Evolutionary conservation across 176 grass and related monocot species (phyloP).

Genomic region (Carex littledalei): DNA sequence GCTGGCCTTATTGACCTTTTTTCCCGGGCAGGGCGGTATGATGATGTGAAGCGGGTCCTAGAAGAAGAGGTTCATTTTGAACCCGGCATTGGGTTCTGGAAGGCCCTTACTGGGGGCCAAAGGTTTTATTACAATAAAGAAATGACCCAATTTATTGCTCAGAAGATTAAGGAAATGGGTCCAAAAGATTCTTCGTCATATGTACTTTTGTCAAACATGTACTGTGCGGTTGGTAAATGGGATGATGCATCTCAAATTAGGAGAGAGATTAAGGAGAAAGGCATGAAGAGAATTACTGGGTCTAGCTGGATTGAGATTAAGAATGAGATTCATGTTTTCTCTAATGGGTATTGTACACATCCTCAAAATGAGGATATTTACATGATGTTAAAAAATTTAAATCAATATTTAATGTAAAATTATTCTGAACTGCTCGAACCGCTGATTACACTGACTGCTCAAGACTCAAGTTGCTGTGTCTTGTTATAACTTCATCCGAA

Average conservation of each 20-base stretch:
- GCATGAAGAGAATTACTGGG: conserved; percentile 79
- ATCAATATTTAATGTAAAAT: neutral
- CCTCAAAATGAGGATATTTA: conserved; percentile 61
- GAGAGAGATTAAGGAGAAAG: conserved; percentile 68
- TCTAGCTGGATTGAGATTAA: conserved; percentile 89
- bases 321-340: conserved; percentile 69
- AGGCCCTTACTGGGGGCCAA: conserved; percentile 56
- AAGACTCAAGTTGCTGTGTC: neutral
- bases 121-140: conserved; percentile 58
- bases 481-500: neutral
- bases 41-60: conserved; percentile 57
- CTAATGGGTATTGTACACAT: conserved; percentile 54
- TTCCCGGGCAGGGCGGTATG: conserved; percentile 47
- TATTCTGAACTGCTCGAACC: neutral
- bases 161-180: conserved; percentile 12
- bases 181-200: neutral
- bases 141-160: conserved; percentile 52
- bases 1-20: conserved; percentile 71
- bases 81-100: conserved; percentile 81
- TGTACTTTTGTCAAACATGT: conserved; percentile 55
- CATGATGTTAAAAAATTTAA: conserved; percentile 32
- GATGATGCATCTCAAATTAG: conserved; percentile 54
- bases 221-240: conserved; percentile 63
- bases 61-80: conserved; percentile 61
- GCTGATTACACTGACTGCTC: neutral